Conservation (phyloP, 1,139 yeast species). For the Saccharomyces hybrid region DNA sequence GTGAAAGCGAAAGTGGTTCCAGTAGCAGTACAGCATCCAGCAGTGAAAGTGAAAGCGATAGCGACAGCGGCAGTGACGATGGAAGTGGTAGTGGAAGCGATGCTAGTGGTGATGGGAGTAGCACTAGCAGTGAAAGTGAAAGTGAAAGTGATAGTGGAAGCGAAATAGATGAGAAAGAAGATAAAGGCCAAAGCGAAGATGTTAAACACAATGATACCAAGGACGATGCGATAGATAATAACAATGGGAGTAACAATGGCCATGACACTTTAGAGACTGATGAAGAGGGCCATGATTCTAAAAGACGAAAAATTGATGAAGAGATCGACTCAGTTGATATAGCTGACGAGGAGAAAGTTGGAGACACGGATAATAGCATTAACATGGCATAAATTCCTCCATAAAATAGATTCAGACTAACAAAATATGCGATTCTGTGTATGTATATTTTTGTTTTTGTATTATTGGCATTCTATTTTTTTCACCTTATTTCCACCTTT, state of each 20-base stretch:
- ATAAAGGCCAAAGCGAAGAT: conserved; percentile 8
- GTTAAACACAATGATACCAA: conserved; percentile 11
- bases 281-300: conserved; percentile 4
- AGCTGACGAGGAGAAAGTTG: background rate
- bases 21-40: no score
- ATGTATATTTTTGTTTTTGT: no score
- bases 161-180: conserved; percentile 3
- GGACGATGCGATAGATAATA: conserved; percentile 8
- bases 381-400: no score
- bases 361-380: no score
- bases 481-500: no score
- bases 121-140: background rate
- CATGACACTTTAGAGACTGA: background rate
- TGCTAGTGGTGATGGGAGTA: background rate
- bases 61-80: conserved; percentile 6
- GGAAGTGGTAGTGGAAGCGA: background rate
- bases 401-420: no score
- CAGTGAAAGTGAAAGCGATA: conserved; percentile 2
- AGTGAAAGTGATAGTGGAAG: conserved; percentile 3
- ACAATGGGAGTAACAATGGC: conserved; percentile 7
- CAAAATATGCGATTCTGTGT: no score
- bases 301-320: background rate
- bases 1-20: no score
- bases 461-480: no score
- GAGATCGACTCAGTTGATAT: background rate